phyloP scores from a whole-genome alignment of 129 eudicot species.

The Mikania micrantha region DNA sequence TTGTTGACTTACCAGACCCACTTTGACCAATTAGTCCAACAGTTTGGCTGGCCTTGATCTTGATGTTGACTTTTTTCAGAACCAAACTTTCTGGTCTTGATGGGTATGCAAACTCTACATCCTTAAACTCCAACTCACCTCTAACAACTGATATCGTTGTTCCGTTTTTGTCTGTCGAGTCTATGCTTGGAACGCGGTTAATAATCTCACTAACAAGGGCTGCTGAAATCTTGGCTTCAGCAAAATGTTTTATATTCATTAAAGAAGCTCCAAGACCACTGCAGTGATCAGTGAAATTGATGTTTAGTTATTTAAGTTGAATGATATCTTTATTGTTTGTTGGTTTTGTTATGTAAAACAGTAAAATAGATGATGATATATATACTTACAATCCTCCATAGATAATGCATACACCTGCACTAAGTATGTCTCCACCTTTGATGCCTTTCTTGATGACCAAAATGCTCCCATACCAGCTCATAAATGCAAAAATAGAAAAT shows the following conservation, averaged over 20 bases:
- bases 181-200: conserved; percentile 22
- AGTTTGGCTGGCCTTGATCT: conserved; percentile 16
- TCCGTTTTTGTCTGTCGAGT: conserved; percentile 22
- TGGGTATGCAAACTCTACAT: conserved; percentile 24
- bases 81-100: conserved; percentile 29
- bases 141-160: neutral
- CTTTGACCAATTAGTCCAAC: conserved; percentile 30
- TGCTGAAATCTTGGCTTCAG: conserved; percentile 29
- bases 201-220: conserved; percentile 14
- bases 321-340: neutral
- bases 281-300: neutral
- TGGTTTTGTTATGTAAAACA: neutral
- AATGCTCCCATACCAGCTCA: conserved; percentile 40
- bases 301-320: neutral
- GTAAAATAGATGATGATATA: too few species aligned
- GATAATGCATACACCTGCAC: conserved; percentile 31
- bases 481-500: conserved; percentile 25
- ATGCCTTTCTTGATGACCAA: conserved; percentile 32
- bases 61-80: conserved; percentile 12
- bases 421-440: conserved; percentile 34
- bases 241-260: conserved; percentile 26
- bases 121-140: conserved; percentile 21
- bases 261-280: conserved; percentile 33
- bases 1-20: conserved; percentile 31
- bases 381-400: conserved; percentile 39